A percentile compares a stretch with the other conserved stretches of the same genome.
These are phyloP conservation scores for Alternaria solani DNA, from an alignment of 2,329 filamentous ascomycete species.

Conservation along the genomic window DNA sequence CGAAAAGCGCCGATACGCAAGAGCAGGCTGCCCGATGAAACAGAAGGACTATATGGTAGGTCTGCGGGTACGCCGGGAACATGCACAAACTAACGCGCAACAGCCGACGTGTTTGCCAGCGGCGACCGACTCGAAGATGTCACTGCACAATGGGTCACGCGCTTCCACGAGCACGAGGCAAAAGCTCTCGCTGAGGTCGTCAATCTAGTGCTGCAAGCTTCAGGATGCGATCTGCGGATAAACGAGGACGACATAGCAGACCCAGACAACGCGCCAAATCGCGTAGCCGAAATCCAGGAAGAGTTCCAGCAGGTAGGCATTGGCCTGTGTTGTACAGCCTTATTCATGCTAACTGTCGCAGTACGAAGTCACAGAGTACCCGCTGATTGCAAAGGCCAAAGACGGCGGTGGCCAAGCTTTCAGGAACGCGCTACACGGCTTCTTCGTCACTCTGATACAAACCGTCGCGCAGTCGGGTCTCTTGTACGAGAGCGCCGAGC, in stretches of 20 bases:
- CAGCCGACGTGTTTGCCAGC: constrained; percentile 67
- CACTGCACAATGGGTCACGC: constrained; percentile 65
- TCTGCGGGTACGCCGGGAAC: constrained; percentile 1
- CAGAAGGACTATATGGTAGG: constrained; percentile 65
- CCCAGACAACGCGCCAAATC: constrained; percentile 82
- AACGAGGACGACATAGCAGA: constrained; percentile 86
- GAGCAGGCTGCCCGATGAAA: constrained; percentile 59
- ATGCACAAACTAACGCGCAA: constrained; percentile 30
- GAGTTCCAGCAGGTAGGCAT: constrained; percentile 78
- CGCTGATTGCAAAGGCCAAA: constrained; percentile 82
- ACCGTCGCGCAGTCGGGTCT: constrained; percentile 83
- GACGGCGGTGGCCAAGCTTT: constrained; percentile 79
- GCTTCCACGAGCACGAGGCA: constrained; percentile 64
- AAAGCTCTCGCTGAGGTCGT: constrained; percentile 65
- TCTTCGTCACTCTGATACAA: constrained; percentile 79
- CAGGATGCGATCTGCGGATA: constrained; percentile 82
- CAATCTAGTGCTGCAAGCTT: constrained; percentile 70
- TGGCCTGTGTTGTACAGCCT: neutral
- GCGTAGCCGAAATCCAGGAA: constrained; percentile 83
- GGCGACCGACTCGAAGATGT: constrained; percentile 64
- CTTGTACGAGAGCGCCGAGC: constrained; percentile 76
- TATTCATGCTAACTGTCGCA: constrained; percentile 42
- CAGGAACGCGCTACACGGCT: constrained; percentile 76
- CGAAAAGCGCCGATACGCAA: constrained; percentile 61
- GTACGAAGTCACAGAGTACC: constrained; percentile 87